Evolutionary conservation across 2,329 filamentous ascomycete genomes (phyloP), one percentile per base, ranked within the genome.

Genomic region (Lachnellula hyalina): DNA sequence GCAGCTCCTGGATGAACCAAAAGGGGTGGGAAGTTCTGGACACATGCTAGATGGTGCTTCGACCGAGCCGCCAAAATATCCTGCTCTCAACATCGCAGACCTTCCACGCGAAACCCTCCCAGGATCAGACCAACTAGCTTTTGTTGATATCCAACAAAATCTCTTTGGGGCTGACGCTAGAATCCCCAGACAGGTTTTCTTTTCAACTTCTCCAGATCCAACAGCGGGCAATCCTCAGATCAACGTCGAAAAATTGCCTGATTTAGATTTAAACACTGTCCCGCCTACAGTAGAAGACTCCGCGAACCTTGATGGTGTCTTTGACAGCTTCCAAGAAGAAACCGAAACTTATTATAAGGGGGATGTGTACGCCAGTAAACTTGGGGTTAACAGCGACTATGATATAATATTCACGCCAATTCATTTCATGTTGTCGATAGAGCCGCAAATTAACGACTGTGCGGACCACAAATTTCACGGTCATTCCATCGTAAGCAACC

Each of bases 341-440:
- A 25, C 42, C 3, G 17, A n/a, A 14, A 15, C 47, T 12, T 17
- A 35, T 19, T 48, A 48, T 36, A 35, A 35, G 5, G 32, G 36
- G n/a, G 11, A 48, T 8, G 4, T 34, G n/a, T 28, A 23, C 15
- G 23, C 44, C 17, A 46, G 32, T 19, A 46, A n/a, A 0, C 35
- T 15, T 7, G 40, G 23, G 0, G n/a, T 40, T 19, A 19, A 49
- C 32, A 45, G 17, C n/a, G 48, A 51, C 32, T 47, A 47, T 19
- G 41, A 51, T 15, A 32, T 52, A 8, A 32, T 60, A 14, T 58
- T 57, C 47, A 58, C 50, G 25, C 52, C 25, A 5, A 45, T 60
- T n/a, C 53, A 51, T 35, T 56, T 61, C 53, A 48, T 41, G 19
- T 55, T 61, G 36, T 49, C 51, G 4, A 49, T 61, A 12, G 55